phyloP scores from a whole-genome alignment of 805 yeast genomes.

The Kodamaea hsintzibuensis region DNA sequence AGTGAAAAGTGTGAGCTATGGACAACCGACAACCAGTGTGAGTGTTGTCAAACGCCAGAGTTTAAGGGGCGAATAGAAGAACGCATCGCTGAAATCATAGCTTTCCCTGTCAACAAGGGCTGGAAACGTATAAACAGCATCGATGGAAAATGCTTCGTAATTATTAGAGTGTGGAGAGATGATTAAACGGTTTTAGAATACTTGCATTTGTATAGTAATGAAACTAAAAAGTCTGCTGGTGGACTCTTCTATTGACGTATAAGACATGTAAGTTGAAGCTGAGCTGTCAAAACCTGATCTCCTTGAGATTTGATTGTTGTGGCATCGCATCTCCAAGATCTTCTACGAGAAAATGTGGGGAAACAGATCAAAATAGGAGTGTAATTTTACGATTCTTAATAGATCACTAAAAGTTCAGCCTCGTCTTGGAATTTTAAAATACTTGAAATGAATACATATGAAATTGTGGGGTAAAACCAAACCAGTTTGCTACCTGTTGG shows the following conservation, averaged over 20 bases:
- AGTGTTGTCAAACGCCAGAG: constrained; percentile 2
- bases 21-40: constrained; percentile 9
- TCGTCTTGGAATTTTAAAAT: too few relatives aligned
- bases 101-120: constrained; percentile 8
- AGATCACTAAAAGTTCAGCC: too few relatives aligned
- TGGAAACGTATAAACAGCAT: constrained; percentile 10
- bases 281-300: neutral
- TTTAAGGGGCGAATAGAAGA: constrained; percentile 6
- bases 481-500: too few relatives aligned
- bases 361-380: too few relatives aligned
- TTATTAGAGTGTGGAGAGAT: constrained; percentile 9
- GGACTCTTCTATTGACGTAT: neutral
- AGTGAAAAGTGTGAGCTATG: constrained; percentile 9
- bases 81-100: constrained; percentile 8
- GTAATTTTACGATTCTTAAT: too few relatives aligned
- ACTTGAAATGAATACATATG: too few relatives aligned
- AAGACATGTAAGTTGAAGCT: neutral
- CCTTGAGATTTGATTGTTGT: too few relatives aligned
- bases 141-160: constrained; percentile 9
- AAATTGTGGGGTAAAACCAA: too few relatives aligned
- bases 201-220: neutral
- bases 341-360: too few relatives aligned
- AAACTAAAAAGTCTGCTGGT: neutral
- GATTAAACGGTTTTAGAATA: neutral
- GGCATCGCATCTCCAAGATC: too few relatives aligned